phyloP scores from a whole-genome alignment of 345 rosid genomes.

The Excoecaria cochinchinensis region DNA sequence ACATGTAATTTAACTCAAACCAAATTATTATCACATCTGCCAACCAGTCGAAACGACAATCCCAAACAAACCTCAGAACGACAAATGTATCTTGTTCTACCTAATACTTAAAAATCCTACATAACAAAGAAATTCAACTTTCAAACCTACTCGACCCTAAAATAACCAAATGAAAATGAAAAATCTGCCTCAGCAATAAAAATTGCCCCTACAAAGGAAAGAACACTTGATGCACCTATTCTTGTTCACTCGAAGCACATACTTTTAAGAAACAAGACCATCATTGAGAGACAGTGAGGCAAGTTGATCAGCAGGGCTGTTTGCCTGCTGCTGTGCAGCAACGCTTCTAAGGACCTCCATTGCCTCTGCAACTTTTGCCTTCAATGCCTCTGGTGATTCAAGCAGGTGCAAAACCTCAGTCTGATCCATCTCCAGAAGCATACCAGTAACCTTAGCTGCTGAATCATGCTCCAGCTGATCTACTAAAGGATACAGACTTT shows the following conservation, averaged over 20 bases:
- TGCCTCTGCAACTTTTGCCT: slow-evolving; percentile 30
- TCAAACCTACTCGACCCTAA: slow-evolving; percentile 4
- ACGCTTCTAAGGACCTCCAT: slow-evolving; percentile 30
- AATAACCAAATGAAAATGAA: background rate
- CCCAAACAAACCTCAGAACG: background rate
- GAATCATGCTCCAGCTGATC: slow-evolving; percentile 26
- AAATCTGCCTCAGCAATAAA: background rate
- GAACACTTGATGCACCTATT: slow-evolving; percentile 9
- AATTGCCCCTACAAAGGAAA: background rate
- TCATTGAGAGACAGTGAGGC: slow-evolving; percentile 10
- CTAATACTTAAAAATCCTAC: background rate
- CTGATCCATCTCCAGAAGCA: slow-evolving; percentile 37
- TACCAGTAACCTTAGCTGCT: slow-evolving; percentile 32
- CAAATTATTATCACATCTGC: background rate
- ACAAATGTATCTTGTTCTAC: background rate
- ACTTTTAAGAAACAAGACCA: background rate
- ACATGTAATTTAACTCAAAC: background rate
- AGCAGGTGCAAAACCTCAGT: slow-evolving; percentile 29
- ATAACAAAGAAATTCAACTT: background rate
- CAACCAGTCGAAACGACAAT: background rate
- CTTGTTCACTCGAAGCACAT: background rate
- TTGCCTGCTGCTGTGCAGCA: slow-evolving; percentile 25
- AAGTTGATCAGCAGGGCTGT: slow-evolving; percentile 24
- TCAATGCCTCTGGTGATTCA: slow-evolving; percentile 29
- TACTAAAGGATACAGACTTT: slow-evolving; percentile 27